Evolutionary conservation across 192 early-diverging fungal species (phyloP).

Genomic region (Coemansia sp.): DNA sequence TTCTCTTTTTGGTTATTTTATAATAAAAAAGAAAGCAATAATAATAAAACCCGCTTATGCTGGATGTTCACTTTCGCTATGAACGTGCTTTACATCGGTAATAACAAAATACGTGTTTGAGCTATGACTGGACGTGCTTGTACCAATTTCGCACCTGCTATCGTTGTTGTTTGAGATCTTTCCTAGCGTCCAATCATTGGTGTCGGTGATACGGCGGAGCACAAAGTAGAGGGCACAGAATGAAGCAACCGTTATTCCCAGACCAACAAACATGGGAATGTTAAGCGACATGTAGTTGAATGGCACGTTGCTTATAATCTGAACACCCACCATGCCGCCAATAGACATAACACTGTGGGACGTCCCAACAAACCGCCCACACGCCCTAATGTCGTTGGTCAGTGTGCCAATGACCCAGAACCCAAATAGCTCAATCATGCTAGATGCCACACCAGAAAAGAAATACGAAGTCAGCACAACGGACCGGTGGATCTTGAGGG

Average conservation of each 20-base stretch:
- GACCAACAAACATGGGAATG: conserved; percentile 24
- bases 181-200: conserved; percentile 45
- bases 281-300: conserved; percentile 23
- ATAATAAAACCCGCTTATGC: too few relatives aligned
- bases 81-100: conserved; percentile 30
- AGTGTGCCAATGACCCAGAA: conserved; percentile 51
- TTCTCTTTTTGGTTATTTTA: too few relatives aligned
- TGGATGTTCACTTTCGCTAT: conserved; percentile 6
- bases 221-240: conserved; percentile 31
- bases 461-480: conserved; percentile 32
- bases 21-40: too few relatives aligned
- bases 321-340: conserved; percentile 30
- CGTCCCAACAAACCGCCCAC: conserved; percentile 42
- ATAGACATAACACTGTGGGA: conserved; percentile 39
- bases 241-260: conserved; percentile 16
- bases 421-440: conserved; percentile 45
- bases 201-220: conserved; percentile 36
- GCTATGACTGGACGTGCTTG: background rate
- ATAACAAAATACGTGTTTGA: conserved; percentile 18
- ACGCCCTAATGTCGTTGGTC: conserved; percentile 43
- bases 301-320: conserved; percentile 19
- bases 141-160: background rate
- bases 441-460: conserved; percentile 37
- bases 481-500: conserved; percentile 9
- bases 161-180: conserved; percentile 11